Percentiles rank a stretch among this genome's conserved stretches.
These are phyloP conservation scores for Saksenaea oblongispora DNA, from an alignment of 371 early-diverging fungal genomes.

Conservation along the genomic window DNA sequence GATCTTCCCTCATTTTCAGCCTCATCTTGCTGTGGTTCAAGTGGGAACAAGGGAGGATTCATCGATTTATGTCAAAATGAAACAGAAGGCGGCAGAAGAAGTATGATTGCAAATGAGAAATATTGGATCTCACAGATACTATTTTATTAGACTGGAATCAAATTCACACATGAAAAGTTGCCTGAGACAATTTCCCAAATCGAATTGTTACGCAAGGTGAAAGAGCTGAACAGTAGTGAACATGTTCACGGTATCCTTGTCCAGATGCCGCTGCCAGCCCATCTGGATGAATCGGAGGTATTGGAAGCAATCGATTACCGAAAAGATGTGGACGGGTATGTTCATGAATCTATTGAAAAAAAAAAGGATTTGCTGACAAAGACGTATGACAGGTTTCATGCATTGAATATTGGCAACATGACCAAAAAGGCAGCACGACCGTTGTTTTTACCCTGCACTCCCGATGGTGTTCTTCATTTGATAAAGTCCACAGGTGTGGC, in stretches of 20 bases:
- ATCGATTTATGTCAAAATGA: conserved; percentile 85
- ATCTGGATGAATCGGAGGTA: conserved; percentile 73
- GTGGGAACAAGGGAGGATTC: conserved; percentile 91
- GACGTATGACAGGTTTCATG: conserved; percentile 67
- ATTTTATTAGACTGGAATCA: conserved; percentile 54
- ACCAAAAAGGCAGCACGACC: conserved; percentile 78
- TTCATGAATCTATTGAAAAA: not conserved
- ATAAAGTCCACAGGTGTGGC: conserved; percentile 68
- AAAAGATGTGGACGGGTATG: conserved; percentile 98
- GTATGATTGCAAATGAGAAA: conserved; percentile 35
- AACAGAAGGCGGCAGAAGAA: conserved; percentile 84
- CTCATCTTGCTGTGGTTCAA: conserved; percentile 86
- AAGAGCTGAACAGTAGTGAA: conserved; percentile 75
- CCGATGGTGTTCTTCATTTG: conserved; percentile 87
- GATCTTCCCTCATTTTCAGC: conserved; percentile 64
- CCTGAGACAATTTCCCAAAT: conserved; percentile 48
- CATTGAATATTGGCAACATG: conserved; percentile 91
- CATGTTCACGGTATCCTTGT: conserved; percentile 89
- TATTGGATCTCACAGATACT: not conserved
- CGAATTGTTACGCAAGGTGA: conserved; percentile 58
- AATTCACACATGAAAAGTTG: conserved; percentile 54
- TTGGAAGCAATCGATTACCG: conserved; percentile 80
- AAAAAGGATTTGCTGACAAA: not conserved
- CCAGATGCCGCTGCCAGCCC: conserved; percentile 93
- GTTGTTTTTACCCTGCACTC: conserved; percentile 91